Percentiles rank a stretch among this genome's conserved stretches.
Conservation (phyloP, 2,329 filamentous ascomycete species). For the Apiospora hydei region DNA sequence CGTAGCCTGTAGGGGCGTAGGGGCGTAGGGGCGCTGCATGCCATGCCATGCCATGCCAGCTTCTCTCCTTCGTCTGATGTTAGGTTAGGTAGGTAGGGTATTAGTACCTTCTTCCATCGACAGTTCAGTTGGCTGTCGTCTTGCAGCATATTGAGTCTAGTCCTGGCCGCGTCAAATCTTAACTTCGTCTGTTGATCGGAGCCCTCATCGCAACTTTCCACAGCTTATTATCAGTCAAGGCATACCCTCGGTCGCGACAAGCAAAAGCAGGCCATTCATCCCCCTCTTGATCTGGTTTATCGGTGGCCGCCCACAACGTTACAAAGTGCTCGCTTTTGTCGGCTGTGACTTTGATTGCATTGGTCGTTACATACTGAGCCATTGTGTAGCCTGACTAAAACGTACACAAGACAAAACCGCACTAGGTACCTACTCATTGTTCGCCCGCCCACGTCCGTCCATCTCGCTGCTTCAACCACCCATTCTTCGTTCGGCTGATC, state of each 20-base stretch:
- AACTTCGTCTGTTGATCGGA: slow-evolving; percentile 12
- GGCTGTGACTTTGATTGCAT: slow-evolving; percentile 20
- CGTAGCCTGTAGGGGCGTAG: too few relatives aligned
- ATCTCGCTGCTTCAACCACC: slow-evolving; percentile 8
- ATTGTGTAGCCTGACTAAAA: slow-evolving; percentile 17
- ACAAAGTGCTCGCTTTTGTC: slow-evolving; percentile 5
- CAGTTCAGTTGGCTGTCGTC: slow-evolving; percentile 11
- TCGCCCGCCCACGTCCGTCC: neutral
- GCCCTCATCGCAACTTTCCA: neutral
- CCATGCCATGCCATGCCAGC: neutral
- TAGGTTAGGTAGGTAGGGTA: too few relatives aligned
- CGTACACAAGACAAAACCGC: slow-evolving; percentile 14
- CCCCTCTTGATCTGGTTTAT: neutral
- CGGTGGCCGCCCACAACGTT: slow-evolving; percentile 1
- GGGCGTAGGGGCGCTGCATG: neutral
- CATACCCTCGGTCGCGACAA: neutral
- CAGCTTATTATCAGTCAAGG: neutral
- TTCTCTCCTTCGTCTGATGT: neutral
- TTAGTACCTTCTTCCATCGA: neutral
- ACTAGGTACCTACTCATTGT: neutral
- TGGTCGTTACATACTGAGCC: slow-evolving; percentile 19
- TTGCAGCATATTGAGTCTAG: neutral
- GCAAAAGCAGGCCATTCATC: neutral
- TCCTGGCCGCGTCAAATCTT: neutral
- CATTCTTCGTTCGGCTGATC: slow-evolving; percentile 11